Base-by-base conservation (phyloP, 2,329 filamentous ascomycete species). In the Aspergillus floridensis region DNA sequence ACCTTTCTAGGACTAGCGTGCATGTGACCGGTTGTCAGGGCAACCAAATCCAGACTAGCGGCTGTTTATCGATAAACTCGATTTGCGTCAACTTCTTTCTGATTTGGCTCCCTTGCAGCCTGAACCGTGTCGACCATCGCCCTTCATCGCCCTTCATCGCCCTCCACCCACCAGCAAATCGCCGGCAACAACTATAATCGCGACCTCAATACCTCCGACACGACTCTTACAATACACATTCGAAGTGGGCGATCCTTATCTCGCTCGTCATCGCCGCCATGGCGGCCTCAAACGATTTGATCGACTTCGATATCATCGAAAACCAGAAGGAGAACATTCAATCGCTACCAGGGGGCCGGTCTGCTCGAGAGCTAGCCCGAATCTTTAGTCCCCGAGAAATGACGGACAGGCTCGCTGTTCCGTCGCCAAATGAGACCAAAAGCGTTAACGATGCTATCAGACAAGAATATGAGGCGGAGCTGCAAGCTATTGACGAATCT, bases 291-390 rank as follows among this genome's bases (percentile, higher is more conserved):
- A 73, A 77, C 46, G 79, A 81, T 63, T 70, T 79, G 53, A 76
- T 81, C 65, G 74, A 81, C 79, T 98, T 99, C 79, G 90, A 96
- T 69, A 85, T 97, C 64, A 97, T 99, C 77, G 95, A 99, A 79
- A 86, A 86, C 50, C 93, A 97, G 70, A 99, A 99, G 79, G 95
- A 99, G 79, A 99, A 99, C 77, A 97, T 99, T 58, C 93, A 97
- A 76, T 88, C 92, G 22, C 84, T 99, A 12, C 93, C 93, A 16
- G 90, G 91, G 63, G 95, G 88, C 35, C 82, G 95, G 65, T 98
- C 93, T 46, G 95, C 93, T 49, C 91, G 88, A 79, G 93, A 95
- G 56, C 88, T 99, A 54, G 92, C 88, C 31, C 86, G 92, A 57
- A 85, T 83, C 88, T 92, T 62, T 82, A 90, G 57, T 12, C 72